Evolutionary conservation across 257 asterid genomes (phyloP), one percentile per base, ranked within the genome.

Genomic region (Thymus quinquecostatus): DNA sequence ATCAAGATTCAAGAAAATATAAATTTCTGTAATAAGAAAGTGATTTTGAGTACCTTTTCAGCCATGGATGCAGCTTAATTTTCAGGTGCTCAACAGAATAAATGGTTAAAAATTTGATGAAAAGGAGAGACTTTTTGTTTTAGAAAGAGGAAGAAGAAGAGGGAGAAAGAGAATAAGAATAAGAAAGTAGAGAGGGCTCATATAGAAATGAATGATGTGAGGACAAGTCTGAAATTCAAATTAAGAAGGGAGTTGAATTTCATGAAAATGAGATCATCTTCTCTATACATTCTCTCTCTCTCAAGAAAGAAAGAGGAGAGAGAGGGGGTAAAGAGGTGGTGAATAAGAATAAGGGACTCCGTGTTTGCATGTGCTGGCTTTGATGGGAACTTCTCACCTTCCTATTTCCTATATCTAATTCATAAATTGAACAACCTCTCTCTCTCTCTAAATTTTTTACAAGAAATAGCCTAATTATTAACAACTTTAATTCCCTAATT

Each of bases 341-440:
- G 21, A 21, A 21, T 21, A 21, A 21, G 21, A 21, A 21, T 21
- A 21, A 21, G 0, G 47, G 68, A 69, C 81, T 77, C 75, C 50
- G 47, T 13, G 71, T 75, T 45, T 63, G 78, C 80, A 73, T 76
- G 82, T 76, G 88, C 79, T 70, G 77, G 73, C 79, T 72, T 72
- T 83, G 85, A 78, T 63, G 10, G 77, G 2, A 70, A 79, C 84
- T 60, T 29, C 84, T 64, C 71, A 76, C 74, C 81, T 73, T 66
- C 63, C 68, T 36, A 8, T 56, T 36, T 53, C 60, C 48, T 5
- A n/a, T 64, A 14, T 34, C 56, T 53, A 47, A 53, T 43, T 69
- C 60, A 61, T 33, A 66, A 61, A 38, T 38, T 38, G 1, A 11
- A 54, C 12, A 66, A 36, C 55, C 21, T 21, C 21, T 21, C 21